These are phyloP conservation scores for Sergeia podlipaevii DNA, from an alignment of 208 protist genomes.

Conservation along the genomic window DNA sequence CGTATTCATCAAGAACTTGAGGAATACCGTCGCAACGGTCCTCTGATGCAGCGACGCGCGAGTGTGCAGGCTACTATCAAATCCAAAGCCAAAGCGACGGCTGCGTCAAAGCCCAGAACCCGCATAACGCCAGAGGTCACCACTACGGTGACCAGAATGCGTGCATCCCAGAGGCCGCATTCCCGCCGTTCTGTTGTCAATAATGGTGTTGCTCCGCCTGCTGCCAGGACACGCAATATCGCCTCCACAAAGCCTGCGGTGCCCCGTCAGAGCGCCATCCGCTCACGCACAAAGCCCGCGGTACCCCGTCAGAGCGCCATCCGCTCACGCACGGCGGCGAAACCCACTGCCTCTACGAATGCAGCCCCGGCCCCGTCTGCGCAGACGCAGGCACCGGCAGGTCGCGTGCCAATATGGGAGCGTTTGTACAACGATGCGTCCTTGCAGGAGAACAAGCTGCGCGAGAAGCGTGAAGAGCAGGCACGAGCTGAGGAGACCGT, in stretches of 20 bases:
- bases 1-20: slow-evolving; percentile 68
- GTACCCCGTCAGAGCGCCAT: not conserved
- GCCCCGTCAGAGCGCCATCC: not conserved
- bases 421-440: slow-evolving; percentile 31
- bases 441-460: slow-evolving; percentile 17
- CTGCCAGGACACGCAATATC: not conserved
- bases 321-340: not conserved
- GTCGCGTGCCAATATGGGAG: slow-evolving; percentile 28
- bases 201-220: not conserved
- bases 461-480: slow-evolving; percentile 15
- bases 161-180: not conserved
- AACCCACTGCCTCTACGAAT: not conserved
- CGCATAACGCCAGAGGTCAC: not conserved
- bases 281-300: not conserved
- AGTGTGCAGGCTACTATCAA: slow-evolving; percentile 1
- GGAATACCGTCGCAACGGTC: slow-evolving; percentile 49
- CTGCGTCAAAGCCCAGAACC: not conserved
- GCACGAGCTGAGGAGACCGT: slow-evolving; percentile 7
- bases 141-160: not conserved
- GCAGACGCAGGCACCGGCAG: not conserved
- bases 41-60: slow-evolving; percentile 20
- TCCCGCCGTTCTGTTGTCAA: no score
- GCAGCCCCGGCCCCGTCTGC: slow-evolving; percentile 1
- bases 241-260: not conserved
- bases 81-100: not conserved